Base-by-base conservation (phyloP, 805 yeast genomes). In the Yarrowia divulgata region DNA sequence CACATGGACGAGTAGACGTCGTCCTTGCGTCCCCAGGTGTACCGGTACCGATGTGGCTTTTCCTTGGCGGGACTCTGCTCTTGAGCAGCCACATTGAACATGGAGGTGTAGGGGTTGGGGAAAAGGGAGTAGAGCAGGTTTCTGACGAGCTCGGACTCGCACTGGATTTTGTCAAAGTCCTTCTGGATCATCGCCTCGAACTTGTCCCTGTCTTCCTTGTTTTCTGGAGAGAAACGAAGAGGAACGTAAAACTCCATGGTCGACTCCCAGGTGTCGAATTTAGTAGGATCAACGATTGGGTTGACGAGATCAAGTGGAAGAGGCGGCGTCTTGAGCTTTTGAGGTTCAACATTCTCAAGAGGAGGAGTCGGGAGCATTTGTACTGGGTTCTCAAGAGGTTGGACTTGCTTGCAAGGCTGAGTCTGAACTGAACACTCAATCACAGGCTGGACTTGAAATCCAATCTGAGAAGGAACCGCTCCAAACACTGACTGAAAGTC, bases 1-100 rank as follows among this genome's bases (percentile, higher is more conserved):
- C 58, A 52, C 58, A 35, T 52, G 29, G 58, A 52, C 12, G 58
- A 52, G 23, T 52, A 35, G 58, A 52, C 58, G 12, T 52, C 32
- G 7, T 52, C 43, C 16, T 52, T 52, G 9, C 57, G 40, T 34
- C 57, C 57, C 40, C 40, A 50, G 2, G 58, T 52, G 43, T 52
- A 52, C 7, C 43, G 19, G 32, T 35, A 52, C 32, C 13, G 42
- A 4, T 52, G n/a, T 7, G 58, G 58, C 23, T 52, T 35, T 16
- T 52, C 58, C 43, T 35, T 52, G 0, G 10, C n/a, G n/a, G 58
- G 58, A 8, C 32, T 19, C n/a, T 35, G 2, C 12, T 35, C 58
- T 7, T 52, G 58, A 3, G 40, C 57, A 8, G 12, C 13, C 1
- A 35, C 23, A 35, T 35, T n/a, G 6, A 52, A 52, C 23, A 52